phyloP scores from a whole-genome alignment of 2,329 filamentous ascomycete genomes.

The Fusarium chuoi region DNA sequence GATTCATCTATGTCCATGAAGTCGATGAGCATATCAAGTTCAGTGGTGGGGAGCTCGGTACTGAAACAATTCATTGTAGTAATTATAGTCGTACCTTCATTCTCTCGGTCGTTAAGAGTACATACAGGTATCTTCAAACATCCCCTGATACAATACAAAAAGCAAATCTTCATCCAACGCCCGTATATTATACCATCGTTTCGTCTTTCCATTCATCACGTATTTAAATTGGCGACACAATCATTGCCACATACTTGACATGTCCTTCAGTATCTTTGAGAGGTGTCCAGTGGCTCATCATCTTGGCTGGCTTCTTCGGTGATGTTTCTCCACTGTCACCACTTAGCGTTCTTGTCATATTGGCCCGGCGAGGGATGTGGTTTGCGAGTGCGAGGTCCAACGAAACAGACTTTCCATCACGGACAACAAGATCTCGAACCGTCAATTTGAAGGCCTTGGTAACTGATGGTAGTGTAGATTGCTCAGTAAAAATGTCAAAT shows the following conservation, averaged over 20 bases:
- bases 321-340: conserved; percentile 26
- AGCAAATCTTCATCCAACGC: not conserved
- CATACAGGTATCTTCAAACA: conserved; percentile 25
- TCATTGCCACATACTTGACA: conserved; percentile 42
- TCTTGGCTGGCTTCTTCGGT: conserved; percentile 36
- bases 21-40: not conserved
- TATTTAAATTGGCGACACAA: conserved; percentile 30
- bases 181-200: not conserved
- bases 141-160: conserved; percentile 16
- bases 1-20: not conserved
- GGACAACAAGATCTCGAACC: conserved; percentile 54
- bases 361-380: conserved; percentile 42
- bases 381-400: conserved; percentile 45
- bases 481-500: conserved; percentile 64
- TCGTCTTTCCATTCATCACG: not conserved
- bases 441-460: conserved; percentile 56
- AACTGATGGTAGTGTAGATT: conserved; percentile 55
- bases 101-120: conserved; percentile 31
- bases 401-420: conserved; percentile 51
- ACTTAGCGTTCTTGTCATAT: conserved; percentile 27
- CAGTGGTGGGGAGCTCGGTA: not conserved
- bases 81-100: conserved; percentile 34
- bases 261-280: conserved; percentile 39
- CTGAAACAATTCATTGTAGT: not conserved
- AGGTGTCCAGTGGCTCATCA: conserved; percentile 47